Base-by-base conservation (phyloP, 495 filamentous ascomycete species). In the Daldinia grandis region DNA sequence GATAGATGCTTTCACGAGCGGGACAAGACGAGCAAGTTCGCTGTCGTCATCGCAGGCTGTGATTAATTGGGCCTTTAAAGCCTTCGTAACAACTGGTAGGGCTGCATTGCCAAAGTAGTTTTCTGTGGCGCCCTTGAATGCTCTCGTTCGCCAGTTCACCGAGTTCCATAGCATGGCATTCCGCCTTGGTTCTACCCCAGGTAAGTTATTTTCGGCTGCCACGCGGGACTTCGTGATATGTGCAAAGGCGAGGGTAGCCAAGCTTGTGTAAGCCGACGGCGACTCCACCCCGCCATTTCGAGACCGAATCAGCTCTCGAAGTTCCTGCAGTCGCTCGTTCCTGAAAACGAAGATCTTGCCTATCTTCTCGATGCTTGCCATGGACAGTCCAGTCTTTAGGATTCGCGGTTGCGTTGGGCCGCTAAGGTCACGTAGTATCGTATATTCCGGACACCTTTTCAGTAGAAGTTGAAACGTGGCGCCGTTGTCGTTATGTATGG, bases 261-360 rank as follows among this genome's bases (percentile, higher is more conserved):
- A 64, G 68, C 74, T 71, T 35, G 71, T 79, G 47, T 78, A 79
- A 33, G 72, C 70, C 19, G 77, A 76, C 8, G 77, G 76, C 21
- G 55, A 66, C 37, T 71, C 61, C 28, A 30, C 49, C 42, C 63
- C 56, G 19, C 64, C 53, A 37, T 74, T 76, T 59, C 28, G 56
- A 21, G 50, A 37, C 28, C 40, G 65, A 17, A 77, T 61, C 19
- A 74, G 40, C 31, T 76, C 51, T 33, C 75, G 66, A 4, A 78
- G 71, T 64, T 76, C 56, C 37, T 64, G 50, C 24, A 78, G 57
- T 40, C 71, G 68, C 37, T 72, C 35, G n/a, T 68, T 66, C 12
- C 49, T 72, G 57, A 80, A 79, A 21, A 78, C 72, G 65, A 80
- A 80, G 27, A 79, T 78, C 57, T 71, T 80, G 71, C 76, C 76